Base-by-base conservation (phyloP, 2,329 filamentous ascomycete species). In the Plenodomus tracheiphilus region DNA sequence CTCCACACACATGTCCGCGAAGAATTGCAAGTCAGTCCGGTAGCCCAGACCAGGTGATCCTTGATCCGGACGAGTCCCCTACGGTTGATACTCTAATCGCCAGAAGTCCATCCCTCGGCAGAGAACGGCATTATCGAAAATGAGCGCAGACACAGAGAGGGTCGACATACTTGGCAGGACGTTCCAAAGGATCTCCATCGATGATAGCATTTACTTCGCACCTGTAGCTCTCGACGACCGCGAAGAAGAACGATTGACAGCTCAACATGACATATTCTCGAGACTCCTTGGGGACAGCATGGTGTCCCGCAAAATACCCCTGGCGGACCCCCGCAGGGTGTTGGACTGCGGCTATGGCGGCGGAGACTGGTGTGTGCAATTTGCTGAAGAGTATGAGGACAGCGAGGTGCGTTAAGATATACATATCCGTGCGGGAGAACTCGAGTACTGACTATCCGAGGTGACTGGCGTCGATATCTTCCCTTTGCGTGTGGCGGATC, bases 331-430 rank as follows among this genome's bases (percentile, higher is more conserved):
- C 11, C 46, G 30, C 10, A 68, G 61, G n/a, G 59, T 74, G 32
- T 51, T 75, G 16, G 72, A 75, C 8, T 74, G 70, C 46, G 72
- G 72, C 5, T 74, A 74, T 54, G 72, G 72, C 22, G 61, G 62
- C 28, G 72, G 70, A 1, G 60, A 70, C 39, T 75, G 72, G 72
- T 66, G 63, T 3, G 59, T 71, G 9, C 62, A 69, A 21, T 64
- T 71, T 43, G 72, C 72, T 2, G 67, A 72, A 51, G 64, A 66
- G 16, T 74, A 64, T 46, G 65, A 66, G 18, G 61, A 74, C 39
- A 69, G 70, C 39, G 61, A 73, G 63, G 72, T 74, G 50, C 37
- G 65, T 67, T 34, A 21, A 39, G 16, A n/a, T 25, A 11, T n/a
- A 32, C 15, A 32, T 10, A 4, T 15, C 15, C 9, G 15, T 32